Percentiles rank a stretch among this genome's conserved stretches.
Conservation (phyloP, 116 monocot species). For the Posidonia oceanica region DNA sequence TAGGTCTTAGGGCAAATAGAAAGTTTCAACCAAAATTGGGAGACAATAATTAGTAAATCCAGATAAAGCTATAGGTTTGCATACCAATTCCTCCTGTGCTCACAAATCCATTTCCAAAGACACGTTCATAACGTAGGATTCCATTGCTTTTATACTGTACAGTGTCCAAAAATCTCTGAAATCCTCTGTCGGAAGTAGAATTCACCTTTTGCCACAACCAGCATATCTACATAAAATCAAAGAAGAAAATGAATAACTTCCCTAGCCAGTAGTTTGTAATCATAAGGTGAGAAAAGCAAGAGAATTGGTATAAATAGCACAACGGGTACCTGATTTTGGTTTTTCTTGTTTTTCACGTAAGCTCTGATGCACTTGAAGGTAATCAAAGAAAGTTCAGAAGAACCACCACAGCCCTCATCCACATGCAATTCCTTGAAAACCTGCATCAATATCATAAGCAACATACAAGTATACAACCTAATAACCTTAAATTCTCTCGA, state of each 20-base stretch:
- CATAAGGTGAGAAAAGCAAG: neutral
- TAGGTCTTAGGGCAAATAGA: neutral
- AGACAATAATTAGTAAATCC: no score
- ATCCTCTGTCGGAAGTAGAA: slow-evolving; percentile 64
- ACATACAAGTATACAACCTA: no score
- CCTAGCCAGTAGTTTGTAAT: neutral
- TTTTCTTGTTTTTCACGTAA: slow-evolving; percentile 95
- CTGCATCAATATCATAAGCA: slow-evolving; percentile 18
- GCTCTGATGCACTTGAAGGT: slow-evolving; percentile 96
- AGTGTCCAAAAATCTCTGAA: slow-evolving; percentile 92
- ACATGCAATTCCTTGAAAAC: slow-evolving; percentile 70
- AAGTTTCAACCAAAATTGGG: no score
- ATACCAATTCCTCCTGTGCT: slow-evolving; percentile 97
- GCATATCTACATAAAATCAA: slow-evolving; percentile 49
- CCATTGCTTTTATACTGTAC: slow-evolving; percentile 89
- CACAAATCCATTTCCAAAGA: slow-evolving; percentile 94
- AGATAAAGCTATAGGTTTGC: neutral
- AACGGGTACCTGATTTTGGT: slow-evolving; percentile 85
- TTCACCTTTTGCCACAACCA: slow-evolving; percentile 90
- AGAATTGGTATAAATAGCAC: neutral
- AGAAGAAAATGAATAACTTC: neutral
- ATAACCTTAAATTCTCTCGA: no score
- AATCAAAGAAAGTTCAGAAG: slow-evolving; percentile 67
- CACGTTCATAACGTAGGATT: slow-evolving; percentile 90
- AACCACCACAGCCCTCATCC: slow-evolving; percentile 35